Percentiles rank a stretch among this genome's conserved stretches.
Conservation (phyloP, 805 yeast species). For the Nakazawaea holstii region DNA sequence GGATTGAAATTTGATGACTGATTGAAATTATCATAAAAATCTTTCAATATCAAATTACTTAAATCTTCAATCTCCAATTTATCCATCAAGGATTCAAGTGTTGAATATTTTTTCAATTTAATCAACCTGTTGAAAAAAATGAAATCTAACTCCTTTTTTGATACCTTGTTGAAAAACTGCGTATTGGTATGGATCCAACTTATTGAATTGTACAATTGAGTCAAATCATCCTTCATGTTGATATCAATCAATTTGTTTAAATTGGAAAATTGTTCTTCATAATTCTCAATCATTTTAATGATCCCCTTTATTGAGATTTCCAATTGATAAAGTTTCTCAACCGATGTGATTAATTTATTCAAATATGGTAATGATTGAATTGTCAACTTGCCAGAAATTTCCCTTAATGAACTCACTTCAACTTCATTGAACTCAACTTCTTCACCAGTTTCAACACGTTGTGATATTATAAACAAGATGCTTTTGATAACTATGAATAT, state of each 20-base stretch:
- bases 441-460: neutral
- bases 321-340: conserved; percentile 9
- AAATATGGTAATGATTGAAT: conserved; percentile 3
- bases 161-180: conserved; percentile 1
- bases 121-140: conserved; percentile 5
- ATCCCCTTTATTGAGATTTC: conserved; percentile 7
- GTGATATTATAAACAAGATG: conserved; percentile 4
- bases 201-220: conserved; percentile 5
- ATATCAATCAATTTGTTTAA: conserved; percentile 4
- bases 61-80: neutral
- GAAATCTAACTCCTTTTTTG: conserved; percentile 3
- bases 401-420: neutral
- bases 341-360: conserved; percentile 3
- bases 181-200: conserved; percentile 6
- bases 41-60: conserved; percentile 3
- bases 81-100: neutral
- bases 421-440: neutral
- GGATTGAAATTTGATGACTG: conserved; percentile 8
- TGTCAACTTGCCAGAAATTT: neutral
- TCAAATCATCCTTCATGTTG: conserved; percentile 2
- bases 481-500: conserved; percentile 8
- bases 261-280: neutral
- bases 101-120: neutral
- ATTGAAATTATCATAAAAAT: conserved; percentile 7
- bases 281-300: neutral